phyloP scores from a whole-genome alignment of 2,329 filamentous ascomycete species.

The Cladosporium velox region DNA sequence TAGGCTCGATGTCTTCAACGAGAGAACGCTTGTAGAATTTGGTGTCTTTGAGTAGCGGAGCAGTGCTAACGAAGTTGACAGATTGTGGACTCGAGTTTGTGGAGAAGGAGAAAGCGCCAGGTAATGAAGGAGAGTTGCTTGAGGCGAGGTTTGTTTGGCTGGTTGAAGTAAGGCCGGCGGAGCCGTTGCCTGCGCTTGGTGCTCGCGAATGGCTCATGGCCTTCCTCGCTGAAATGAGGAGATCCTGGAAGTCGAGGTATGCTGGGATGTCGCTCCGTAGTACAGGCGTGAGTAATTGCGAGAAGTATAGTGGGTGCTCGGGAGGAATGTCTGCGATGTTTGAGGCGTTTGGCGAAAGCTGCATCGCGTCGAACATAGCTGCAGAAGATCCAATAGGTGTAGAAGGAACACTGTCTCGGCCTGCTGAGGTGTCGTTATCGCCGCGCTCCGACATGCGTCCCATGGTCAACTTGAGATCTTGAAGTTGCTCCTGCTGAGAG shows the following conservation, averaged over 20 bases:
- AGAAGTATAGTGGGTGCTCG: slow-evolving; percentile 70
- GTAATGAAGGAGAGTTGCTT: slow-evolving; percentile 43
- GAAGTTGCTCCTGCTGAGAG: slow-evolving; percentile 89
- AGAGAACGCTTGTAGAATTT: slow-evolving; percentile 92
- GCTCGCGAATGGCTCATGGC: slow-evolving; percentile 66
- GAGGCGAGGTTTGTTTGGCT: slow-evolving; percentile 55
- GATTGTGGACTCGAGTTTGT: slow-evolving; percentile 32
- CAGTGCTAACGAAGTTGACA: slow-evolving; percentile 33
- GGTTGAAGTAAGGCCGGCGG: slow-evolving; percentile 39
- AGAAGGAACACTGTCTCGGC: slow-evolving; percentile 68
- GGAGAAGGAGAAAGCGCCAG: slow-evolving; percentile 44
- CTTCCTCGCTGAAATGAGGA: slow-evolving; percentile 67
- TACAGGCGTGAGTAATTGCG: slow-evolving; percentile 79
- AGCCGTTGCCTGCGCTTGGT: slow-evolving; percentile 47
- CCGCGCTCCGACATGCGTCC: slow-evolving; percentile 80
- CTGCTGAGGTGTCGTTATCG: slow-evolving; percentile 66
- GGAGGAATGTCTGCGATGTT: slow-evolving; percentile 57
- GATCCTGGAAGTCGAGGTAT: slow-evolving; percentile 80
- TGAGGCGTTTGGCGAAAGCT: slow-evolving; percentile 52
- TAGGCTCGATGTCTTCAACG: slow-evolving; percentile 91
- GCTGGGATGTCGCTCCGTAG: slow-evolving; percentile 78
- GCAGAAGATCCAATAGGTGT: slow-evolving; percentile 68
- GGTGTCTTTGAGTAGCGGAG: slow-evolving; percentile 77
- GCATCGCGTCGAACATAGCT: slow-evolving; percentile 64
- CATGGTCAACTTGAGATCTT: slow-evolving; percentile 89